Percentiles rank a stretch among this genome's conserved stretches.
phyloP scores from a whole-genome alignment of 352 stramenopile genomes.

The Phytophthora vignae region DNA sequence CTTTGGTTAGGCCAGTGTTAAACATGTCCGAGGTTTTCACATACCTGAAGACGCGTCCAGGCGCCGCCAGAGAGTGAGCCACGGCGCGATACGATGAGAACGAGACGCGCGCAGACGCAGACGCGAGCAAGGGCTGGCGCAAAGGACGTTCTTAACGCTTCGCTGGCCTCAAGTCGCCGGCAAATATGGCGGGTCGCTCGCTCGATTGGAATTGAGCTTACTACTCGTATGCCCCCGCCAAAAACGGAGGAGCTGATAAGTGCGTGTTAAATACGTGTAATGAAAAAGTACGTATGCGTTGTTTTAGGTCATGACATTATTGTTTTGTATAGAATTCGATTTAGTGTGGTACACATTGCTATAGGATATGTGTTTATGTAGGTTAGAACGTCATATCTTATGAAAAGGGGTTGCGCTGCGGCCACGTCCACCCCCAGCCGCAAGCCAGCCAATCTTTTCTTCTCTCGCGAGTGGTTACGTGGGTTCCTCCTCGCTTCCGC shows the following conservation, averaged over 20 bases:
- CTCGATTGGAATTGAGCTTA: conserved; percentile 39
- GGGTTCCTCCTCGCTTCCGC: conserved; percentile 30
- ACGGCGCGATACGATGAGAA: not conserved
- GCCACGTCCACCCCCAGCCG: conserved; percentile 42
- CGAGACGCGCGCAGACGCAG: not conserved
- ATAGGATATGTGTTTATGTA: not conserved
- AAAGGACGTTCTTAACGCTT: not conserved
- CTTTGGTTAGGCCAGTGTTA: not conserved
- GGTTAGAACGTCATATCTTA: not conserved
- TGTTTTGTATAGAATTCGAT: not conserved
- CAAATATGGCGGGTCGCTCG: conserved; percentile 29
- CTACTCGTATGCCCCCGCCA: conserved; percentile 5
- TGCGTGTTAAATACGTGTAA: conserved; percentile 10
- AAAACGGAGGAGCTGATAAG: conserved; percentile 26
- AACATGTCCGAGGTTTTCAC: conserved; percentile 3
- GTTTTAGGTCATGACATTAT: not conserved
- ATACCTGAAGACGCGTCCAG: conserved; percentile 10
- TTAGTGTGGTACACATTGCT: not conserved
- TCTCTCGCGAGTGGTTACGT: conserved; percentile 38
- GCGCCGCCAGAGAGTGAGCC: conserved; percentile 1
- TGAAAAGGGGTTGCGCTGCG: conserved; percentile 11
- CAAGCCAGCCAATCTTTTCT: conserved; percentile 53
- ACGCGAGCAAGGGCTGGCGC: not conserved
- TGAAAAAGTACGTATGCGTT: not conserved
- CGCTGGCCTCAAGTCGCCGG: conserved; percentile 4